Percentiles rank a stretch among this genome's conserved stretches.
Conservation (phyloP, 2,329 filamentous ascomycete species). For the Colletotrichum limetticola region DNA sequence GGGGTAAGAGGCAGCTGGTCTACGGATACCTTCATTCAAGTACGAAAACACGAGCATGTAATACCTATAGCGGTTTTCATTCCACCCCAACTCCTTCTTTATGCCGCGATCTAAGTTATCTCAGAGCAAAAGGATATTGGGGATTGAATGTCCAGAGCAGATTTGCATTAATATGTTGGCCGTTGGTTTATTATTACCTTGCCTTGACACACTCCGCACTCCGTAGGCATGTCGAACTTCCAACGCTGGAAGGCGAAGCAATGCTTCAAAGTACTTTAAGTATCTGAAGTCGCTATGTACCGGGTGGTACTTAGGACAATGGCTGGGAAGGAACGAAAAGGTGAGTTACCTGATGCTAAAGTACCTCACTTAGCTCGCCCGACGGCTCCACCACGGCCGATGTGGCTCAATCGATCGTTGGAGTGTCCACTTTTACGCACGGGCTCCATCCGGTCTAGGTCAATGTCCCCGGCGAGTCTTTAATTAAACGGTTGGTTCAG, state of each 20-base stretch:
- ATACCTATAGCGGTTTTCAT: too few relatives aligned
- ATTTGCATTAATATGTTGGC: too few relatives aligned
- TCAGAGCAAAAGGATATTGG: too few relatives aligned
- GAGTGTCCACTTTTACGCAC: conserved; percentile 11
- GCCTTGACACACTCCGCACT: too few relatives aligned
- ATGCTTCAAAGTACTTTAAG: background rate
- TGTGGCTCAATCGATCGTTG: conserved; percentile 29
- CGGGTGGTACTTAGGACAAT: background rate
- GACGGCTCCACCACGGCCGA: conserved; percentile 11
- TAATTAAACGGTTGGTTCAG: conserved; percentile 31
- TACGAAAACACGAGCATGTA: too few relatives aligned
- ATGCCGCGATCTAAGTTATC: too few relatives aligned
- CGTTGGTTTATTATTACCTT: too few relatives aligned
- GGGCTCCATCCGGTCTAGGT: conserved; percentile 27
- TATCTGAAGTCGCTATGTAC: background rate
- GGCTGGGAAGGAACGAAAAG: background rate
- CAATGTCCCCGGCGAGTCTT: conserved; percentile 18
- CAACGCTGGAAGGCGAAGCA: background rate
- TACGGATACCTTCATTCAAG: too few relatives aligned
- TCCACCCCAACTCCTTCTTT: too few relatives aligned
- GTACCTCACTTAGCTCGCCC: background rate
- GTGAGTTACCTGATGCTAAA: background rate
- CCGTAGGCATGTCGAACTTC: too few relatives aligned
- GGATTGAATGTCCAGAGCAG: too few relatives aligned
- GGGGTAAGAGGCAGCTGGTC: background rate